Evolutionary conservation across 1,284 basidiomycete genomes (phyloP), one percentile per base, ranked within the genome.

Genomic region (Ustilago tritici): DNA sequence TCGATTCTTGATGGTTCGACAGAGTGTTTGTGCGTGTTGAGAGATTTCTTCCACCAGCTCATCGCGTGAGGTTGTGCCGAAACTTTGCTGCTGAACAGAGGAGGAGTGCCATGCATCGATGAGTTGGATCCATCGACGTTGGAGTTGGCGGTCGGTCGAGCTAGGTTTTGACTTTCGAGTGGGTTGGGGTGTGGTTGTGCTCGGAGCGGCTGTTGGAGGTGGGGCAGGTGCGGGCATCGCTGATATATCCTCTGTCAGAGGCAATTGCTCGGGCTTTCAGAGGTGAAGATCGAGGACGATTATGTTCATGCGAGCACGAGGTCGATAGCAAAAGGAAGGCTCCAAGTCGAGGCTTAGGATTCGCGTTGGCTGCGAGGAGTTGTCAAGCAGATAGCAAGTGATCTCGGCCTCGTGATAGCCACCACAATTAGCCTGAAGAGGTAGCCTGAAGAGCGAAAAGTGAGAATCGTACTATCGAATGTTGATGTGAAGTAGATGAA

Each of bases 21-120:
- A 72, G 52, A 77, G 64, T 11, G 53, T 34, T 43, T 70, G 64
- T 9, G 70, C 65, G n/a, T 72, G 63, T 7, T 64, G 64, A 0
- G 70, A 60, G 64, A 77, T 73, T 35, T 77, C 40, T 41, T 70
- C 66, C 14, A 70, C 64, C 17, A 77, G 60, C 41, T 64, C 12
- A 50, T 64, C 63, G 53, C 66, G 65, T 7, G 53, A n/a, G 1
- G 14, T 14, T 35, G 56, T 47, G 11, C 31, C 56, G 28, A 43
- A 52, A 0, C 32, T 2, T 28, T 38, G 34, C 4, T 15, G n/a
- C n/a, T 53, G 12, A n/a, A 47, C 0, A 17, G 38, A 19, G 57
- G 60, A 47, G 3, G 40, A 23, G 4, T 55, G 62, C 75, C 75
- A 77, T 2, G 60, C 19, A 7, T 77, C 75, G n/a, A 77, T 65